Conservation (phyloP, 176 grass and related monocot genomes). For the Otatea glauca region DNA sequence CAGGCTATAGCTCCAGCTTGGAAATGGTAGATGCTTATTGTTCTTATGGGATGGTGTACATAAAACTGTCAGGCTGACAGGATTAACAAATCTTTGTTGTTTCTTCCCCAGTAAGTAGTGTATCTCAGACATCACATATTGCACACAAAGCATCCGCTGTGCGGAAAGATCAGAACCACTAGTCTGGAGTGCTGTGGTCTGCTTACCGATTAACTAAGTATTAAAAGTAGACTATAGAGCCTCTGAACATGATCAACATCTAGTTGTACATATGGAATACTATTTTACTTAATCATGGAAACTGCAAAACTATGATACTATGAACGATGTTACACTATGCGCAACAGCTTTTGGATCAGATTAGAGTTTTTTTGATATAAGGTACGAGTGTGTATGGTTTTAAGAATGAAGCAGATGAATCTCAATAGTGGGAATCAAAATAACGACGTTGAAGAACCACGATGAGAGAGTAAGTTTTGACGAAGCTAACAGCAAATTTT, state of each 20-base stretch:
- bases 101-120: slow-evolving; percentile 35
- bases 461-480: too few relatives aligned
- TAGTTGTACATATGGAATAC: background rate
- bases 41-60: background rate
- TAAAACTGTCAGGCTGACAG: background rate
- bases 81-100: slow-evolving; percentile 16
- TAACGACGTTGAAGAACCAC: too few relatives aligned
- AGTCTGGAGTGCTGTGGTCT: background rate
- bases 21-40: background rate
- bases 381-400: too few relatives aligned
- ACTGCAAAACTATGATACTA: too few relatives aligned
- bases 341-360: too few relatives aligned
- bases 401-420: too few relatives aligned
- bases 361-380: too few relatives aligned
- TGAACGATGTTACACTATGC: too few relatives aligned
- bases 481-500: too few relatives aligned
- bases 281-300: background rate
- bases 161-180: background rate
- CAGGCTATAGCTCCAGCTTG: background rate
- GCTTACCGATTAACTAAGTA: background rate
- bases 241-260: background rate
- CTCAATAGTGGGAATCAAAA: too few relatives aligned
- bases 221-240: background rate
- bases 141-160: slow-evolving; percentile 8
- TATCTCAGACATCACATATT: background rate